These are phyloP conservation scores for Calocybe gangraenosa DNA, from an alignment of 768 basidiomycete genomes.

Conservation along the genomic window DNA sequence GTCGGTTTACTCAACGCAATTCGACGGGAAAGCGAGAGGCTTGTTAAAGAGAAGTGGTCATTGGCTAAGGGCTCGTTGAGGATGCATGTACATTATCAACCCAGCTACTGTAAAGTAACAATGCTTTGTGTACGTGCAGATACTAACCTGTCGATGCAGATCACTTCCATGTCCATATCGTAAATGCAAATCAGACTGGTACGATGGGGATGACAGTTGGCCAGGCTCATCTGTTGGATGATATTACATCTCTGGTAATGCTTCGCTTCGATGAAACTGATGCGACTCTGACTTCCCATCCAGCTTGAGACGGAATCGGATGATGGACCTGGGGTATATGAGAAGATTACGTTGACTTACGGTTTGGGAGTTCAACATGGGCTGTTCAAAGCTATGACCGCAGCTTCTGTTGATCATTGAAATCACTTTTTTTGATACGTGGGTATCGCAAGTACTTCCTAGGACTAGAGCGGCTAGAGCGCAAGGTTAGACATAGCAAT, in stretches of 20 bases:
- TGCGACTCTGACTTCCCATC: conserved; percentile 12
- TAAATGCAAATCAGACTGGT: conserved; percentile 67
- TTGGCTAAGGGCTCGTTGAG: conserved; percentile 59
- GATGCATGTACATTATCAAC: conserved; percentile 93
- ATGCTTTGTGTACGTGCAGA: background rate
- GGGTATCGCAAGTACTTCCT: too few species aligned
- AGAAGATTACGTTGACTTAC: conserved; percentile 77
- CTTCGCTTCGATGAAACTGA: too few species aligned
- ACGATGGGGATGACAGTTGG: conserved; percentile 76
- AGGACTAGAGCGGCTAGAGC: too few species aligned
- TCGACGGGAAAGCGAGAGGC: conserved; percentile 42
- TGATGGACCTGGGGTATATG: conserved; percentile 50
- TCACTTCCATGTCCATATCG: conserved; percentile 93
- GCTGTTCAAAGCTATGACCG: conserved; percentile 45
- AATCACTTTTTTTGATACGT: too few species aligned
- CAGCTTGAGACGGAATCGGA: conserved; percentile 59
- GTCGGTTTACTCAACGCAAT: conserved; percentile 66
- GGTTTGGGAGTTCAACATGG: conserved; percentile 80
- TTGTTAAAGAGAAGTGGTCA: conserved; percentile 64
- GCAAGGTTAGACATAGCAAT: too few species aligned
- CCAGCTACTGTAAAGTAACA: conserved; percentile 75
- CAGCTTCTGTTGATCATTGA: too few species aligned
- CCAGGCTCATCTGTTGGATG: conserved; percentile 91
- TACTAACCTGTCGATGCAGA: conserved; percentile 39
- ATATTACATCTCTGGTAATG: conserved; percentile 82